These are phyloP conservation scores for Prunella vulgaris DNA, from an alignment of 257 asterid genomes.

Conservation along the genomic window DNA sequence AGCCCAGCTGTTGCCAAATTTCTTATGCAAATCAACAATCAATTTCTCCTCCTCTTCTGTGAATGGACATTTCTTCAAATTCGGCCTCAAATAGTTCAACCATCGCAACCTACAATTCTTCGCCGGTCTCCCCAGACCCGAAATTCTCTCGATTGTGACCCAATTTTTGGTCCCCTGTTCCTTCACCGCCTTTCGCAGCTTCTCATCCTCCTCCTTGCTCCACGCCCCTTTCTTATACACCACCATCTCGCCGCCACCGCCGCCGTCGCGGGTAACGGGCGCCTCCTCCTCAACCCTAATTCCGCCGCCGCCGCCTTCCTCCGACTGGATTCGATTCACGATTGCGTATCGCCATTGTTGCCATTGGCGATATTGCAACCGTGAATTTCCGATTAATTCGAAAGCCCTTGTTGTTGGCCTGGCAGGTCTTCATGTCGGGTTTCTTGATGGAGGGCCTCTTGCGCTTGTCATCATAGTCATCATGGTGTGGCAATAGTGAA, in stretches of 20 bases:
- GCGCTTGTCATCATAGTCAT: no score
- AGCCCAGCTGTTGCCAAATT: no score
- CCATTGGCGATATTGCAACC: not conserved
- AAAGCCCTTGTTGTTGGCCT: no score
- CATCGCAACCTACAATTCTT: slow-evolving; percentile 61
- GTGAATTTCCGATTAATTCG: not conserved
- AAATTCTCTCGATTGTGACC: slow-evolving; percentile 36
- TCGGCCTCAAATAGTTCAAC: slow-evolving; percentile 54
- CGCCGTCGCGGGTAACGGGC: no score
- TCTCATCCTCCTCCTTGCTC: slow-evolving; percentile 61
- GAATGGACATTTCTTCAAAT: slow-evolving; percentile 44
- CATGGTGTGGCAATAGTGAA: no score
- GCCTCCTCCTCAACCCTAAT: no score
- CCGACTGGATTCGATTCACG: not conserved
- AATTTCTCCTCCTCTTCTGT: no score
- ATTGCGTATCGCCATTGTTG: not conserved
- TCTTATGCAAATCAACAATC: no score
- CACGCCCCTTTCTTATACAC: slow-evolving; percentile 55
- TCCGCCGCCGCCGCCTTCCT: no score
- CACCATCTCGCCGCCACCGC: not conserved
- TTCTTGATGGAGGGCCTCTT: no score
- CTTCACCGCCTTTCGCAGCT: slow-evolving; percentile 37
- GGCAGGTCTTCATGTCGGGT: no score
- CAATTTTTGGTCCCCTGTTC: slow-evolving; percentile 42
- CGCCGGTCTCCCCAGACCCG: slow-evolving; percentile 44